A percentile compares a stretch with the other conserved stretches of the same genome.
These are phyloP conservation scores for Russula foetens DNA, from an alignment of 768 basidiomycete species.

Conservation along the genomic window DNA sequence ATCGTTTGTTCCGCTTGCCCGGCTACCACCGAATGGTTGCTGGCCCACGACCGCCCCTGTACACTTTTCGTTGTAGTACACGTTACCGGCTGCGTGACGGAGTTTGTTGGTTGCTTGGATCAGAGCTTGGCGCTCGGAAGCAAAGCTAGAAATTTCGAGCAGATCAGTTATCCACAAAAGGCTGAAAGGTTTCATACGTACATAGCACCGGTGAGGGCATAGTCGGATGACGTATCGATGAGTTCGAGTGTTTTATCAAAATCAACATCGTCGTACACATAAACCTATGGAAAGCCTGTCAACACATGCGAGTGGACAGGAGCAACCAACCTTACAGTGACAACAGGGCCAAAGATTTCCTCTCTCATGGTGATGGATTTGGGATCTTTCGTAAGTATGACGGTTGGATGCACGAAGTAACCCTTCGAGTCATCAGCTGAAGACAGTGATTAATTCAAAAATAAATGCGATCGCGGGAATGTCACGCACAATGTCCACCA, in stretches of 20 bases:
- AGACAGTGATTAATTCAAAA: not conserved
- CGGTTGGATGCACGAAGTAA: conserved; percentile 90
- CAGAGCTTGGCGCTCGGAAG: conserved; percentile 72
- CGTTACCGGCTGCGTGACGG: conserved; percentile 89
- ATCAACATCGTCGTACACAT: conserved; percentile 80
- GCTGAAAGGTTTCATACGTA: conserved; percentile 32
- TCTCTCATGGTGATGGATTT: conserved; percentile 83
- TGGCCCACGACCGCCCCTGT: conserved; percentile 97
- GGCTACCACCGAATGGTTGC: conserved; percentile 94
- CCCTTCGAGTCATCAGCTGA: conserved; percentile 84
- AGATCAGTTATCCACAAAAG: conserved; percentile 11
- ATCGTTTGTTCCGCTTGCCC: conserved; percentile 94
- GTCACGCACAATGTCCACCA: conserved; percentile 66
- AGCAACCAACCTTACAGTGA: conserved; percentile 51
- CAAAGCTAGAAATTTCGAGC: conserved; percentile 47
- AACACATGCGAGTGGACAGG: not conserved
- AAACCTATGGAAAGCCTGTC: conserved; percentile 42
- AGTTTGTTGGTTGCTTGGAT: conserved; percentile 73
- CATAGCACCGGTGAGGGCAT: conserved; percentile 95
- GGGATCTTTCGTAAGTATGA: conserved; percentile 89
- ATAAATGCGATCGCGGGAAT: not conserved
- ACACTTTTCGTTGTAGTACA: conserved; percentile 98
- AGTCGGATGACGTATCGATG: conserved; percentile 78
- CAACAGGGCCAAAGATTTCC: conserved; percentile 95
- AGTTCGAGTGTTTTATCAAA: conserved; percentile 83